phyloP scores from a whole-genome alignment of 106 monocot species.

The Dendrobium huoshanense region DNA sequence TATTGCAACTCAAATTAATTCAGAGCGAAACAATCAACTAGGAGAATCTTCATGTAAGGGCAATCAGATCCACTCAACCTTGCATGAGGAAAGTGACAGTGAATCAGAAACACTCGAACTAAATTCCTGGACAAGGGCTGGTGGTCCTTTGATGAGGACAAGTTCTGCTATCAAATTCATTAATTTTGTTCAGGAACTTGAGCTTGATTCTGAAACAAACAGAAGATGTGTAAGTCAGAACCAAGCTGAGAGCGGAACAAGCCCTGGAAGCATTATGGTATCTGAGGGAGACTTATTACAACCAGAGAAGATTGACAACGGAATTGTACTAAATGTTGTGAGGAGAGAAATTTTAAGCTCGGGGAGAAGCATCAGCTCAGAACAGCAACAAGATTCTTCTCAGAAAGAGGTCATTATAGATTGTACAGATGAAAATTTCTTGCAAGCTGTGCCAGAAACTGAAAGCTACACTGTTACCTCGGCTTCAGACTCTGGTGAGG shows the following conservation, averaged over 20 bases:
- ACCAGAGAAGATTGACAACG: slow-evolving; percentile 48
- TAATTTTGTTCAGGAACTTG: slow-evolving; percentile 41
- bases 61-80: background rate
- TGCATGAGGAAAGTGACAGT: slow-evolving; percentile 38
- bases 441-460: slow-evolving; percentile 3
- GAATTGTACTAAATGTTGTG: slow-evolving; percentile 63
- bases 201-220: slow-evolving; percentile 15
- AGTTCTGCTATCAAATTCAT: slow-evolving; percentile 48
- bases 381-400: slow-evolving; percentile 5
- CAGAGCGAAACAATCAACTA: slow-evolving; percentile 14
- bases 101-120: slow-evolving; percentile 48
- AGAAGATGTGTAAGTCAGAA: slow-evolving; percentile 1
- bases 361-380: slow-evolving; percentile 2
- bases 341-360: slow-evolving; percentile 32
- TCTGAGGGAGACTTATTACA: slow-evolving; percentile 71
- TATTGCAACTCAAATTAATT: slow-evolving; percentile 8
- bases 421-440: background rate
- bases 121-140: slow-evolving; percentile 54
- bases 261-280: slow-evolving; percentile 39
- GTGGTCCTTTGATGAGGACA: slow-evolving; percentile 64
- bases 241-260: slow-evolving; percentile 7
- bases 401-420: slow-evolving; percentile 10
- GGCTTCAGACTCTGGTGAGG: slow-evolving; percentile 31
- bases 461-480: slow-evolving; percentile 36
- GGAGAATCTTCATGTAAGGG: background rate